Evolutionary conservation across 164 flowering plant genomes (phyloP), one percentile per base, ranked within the genome.

Genomic region (Paratinospora sagittata): DNA sequence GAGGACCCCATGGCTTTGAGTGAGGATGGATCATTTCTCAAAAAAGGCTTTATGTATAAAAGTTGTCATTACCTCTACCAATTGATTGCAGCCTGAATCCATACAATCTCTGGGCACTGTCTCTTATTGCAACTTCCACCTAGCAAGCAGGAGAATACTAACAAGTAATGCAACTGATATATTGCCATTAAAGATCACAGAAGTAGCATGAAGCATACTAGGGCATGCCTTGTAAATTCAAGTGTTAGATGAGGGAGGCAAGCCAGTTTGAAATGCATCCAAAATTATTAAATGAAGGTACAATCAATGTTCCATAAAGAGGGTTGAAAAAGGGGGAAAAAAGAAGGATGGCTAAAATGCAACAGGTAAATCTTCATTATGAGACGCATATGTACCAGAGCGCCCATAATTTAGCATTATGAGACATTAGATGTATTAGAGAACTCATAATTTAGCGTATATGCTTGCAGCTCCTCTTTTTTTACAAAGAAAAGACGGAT

Each of bases 111-210:
- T 91, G 95, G 68, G 98, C 97, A 84, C 84, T 90, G 78, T 93
- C 99, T 74, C 99, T 92, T 49, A 96, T 76, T 70, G 99, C 97
- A 84, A 96, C 87, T 81, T 93, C 95, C 77, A 93, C 93, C 99
- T 96, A 73, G 67, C 69, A 79, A 69, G 65, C 66, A 58, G 57
- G 34, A 73, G 14, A 72, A 63, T 26, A 23, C 58, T 11, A 77
- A 57, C 41, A 17, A 55, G 17, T 73, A 39, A 66, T 26, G 33
- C 45, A 73, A 60, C 63, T 49, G 21, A 12, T 45, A 74, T 2
- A n/a, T 12, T 10, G 34, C 9, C 9, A 10, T 49, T 39, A 55
- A 33, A 69, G 36, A 61, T 6, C 9, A 13, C 13, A 0, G 34
- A 55, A 65, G 0, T 17, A 52, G 19, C 5, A 13, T 52, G 19